Conservation (phyloP, 2,329 filamentous ascomycete species). For the Coleophoma cylindrospora region DNA sequence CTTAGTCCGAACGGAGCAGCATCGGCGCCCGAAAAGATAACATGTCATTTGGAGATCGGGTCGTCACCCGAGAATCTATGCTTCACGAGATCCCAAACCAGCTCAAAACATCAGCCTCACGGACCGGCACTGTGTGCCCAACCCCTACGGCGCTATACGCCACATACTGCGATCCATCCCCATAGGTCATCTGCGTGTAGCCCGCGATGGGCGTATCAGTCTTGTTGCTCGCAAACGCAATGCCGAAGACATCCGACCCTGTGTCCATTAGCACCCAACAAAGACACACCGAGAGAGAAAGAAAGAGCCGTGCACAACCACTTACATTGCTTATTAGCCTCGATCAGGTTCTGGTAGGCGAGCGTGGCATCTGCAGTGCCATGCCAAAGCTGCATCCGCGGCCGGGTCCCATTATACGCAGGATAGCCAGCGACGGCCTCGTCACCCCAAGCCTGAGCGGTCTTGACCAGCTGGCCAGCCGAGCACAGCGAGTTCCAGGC, state of each 20-base stretch:
- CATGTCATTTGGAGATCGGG: too few species aligned
- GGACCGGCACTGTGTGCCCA: conserved; percentile 26
- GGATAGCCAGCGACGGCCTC: conserved; percentile 33
- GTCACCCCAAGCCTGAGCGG: conserved; percentile 42
- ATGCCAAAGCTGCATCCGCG: conserved; percentile 31
- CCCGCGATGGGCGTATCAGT: conserved; percentile 19
- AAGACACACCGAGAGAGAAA: too few species aligned
- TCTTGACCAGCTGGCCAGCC: conserved; percentile 9
- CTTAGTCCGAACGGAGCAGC: too few species aligned
- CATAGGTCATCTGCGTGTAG: conserved; percentile 28
- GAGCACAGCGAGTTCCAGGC: conserved; percentile 49
- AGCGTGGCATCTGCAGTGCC: conserved; percentile 32
- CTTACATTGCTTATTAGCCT: conserved; percentile 40
- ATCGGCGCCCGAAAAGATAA: too few species aligned
- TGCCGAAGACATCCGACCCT: conserved; percentile 34
- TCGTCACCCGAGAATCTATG: too few species aligned
- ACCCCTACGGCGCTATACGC: conserved; percentile 24
- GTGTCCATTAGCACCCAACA: too few species aligned
- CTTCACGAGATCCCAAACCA: conserved; percentile 10
- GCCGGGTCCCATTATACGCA: conserved; percentile 29
- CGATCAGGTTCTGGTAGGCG: conserved; percentile 32
- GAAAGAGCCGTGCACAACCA: conserved; percentile 1
- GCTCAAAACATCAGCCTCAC: conserved; percentile 20
- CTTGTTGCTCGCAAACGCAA: conserved; percentile 17
- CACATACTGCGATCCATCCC: conserved; percentile 26